These are phyloP conservation scores for Starmera quercuum DNA, from an alignment of 805 yeast genomes.

Conservation along the genomic window DNA sequence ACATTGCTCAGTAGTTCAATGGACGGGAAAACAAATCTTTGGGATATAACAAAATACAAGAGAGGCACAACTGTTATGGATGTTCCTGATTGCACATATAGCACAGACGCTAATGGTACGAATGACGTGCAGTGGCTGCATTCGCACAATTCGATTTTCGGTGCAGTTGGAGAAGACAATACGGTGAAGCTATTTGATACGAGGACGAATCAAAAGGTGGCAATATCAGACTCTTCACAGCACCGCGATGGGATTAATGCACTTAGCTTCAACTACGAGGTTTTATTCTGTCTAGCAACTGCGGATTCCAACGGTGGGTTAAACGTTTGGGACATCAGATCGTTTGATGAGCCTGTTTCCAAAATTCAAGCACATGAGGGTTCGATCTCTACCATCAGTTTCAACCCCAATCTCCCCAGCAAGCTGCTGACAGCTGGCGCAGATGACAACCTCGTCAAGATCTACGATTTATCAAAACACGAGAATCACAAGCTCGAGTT, in stretches of 20 bases:
- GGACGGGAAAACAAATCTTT: slow-evolving; percentile 55
- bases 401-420: slow-evolving; percentile 55
- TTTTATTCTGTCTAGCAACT: slow-evolving; percentile 51
- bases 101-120: slow-evolving; percentile 40
- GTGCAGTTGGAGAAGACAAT: slow-evolving; percentile 61
- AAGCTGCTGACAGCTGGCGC: slow-evolving; percentile 60
- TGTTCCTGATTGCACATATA: slow-evolving; percentile 7
- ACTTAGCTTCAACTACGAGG: slow-evolving; percentile 50
- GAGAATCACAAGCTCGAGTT: slow-evolving; percentile 36
- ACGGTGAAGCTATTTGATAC: slow-evolving; percentile 44
- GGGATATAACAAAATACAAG: slow-evolving; percentile 51
- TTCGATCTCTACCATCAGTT: slow-evolving; percentile 56
- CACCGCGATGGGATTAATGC: slow-evolving; percentile 40
- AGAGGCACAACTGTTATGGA: slow-evolving; percentile 19
- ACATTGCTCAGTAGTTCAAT: slow-evolving; percentile 50
- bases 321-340: slow-evolving; percentile 61
- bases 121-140: slow-evolving; percentile 71
- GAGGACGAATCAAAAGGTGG: slow-evolving; percentile 23
- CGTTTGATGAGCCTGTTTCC: slow-evolving; percentile 22
- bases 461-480: slow-evolving; percentile 45
- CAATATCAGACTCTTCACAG: slow-evolving; percentile 3
- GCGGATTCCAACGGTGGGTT: slow-evolving; percentile 58
- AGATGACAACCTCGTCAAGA: slow-evolving; percentile 53
- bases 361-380: slow-evolving; percentile 37
- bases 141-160: slow-evolving; percentile 52